Conservation (phyloP, 495 filamentous ascomycete genomes). For the Tuber umbilicatum region DNA sequence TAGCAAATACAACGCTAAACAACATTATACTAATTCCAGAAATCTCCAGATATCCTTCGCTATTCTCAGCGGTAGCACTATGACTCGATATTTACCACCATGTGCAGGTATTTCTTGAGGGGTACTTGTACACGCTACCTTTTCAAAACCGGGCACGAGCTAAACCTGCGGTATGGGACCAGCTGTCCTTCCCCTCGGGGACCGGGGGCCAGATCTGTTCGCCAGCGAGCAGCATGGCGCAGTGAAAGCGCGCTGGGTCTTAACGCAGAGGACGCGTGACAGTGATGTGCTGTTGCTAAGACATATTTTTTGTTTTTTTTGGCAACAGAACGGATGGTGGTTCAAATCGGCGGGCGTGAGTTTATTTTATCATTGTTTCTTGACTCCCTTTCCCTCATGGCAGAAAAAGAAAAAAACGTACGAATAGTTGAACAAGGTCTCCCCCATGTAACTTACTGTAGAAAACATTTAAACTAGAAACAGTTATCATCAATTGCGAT, state of each 20-base stretch:
- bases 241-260: constrained; percentile 47
- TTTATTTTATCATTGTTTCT: not conserved
- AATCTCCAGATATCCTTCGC: too few relatives aligned
- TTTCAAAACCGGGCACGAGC: not conserved
- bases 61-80: too few relatives aligned
- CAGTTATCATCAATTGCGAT: not conserved
- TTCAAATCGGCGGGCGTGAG: not conserved
- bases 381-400: not conserved
- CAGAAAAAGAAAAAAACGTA: too few relatives aligned
- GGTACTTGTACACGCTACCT: too few relatives aligned
- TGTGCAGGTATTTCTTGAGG: too few relatives aligned
- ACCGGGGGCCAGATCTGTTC: not conserved
- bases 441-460: not conserved
- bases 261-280: constrained; percentile 51
- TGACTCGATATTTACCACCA: too few relatives aligned
- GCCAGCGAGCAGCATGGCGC: constrained; percentile 40
- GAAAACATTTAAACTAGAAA: not conserved
- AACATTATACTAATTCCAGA: too few relatives aligned
- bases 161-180: not conserved
- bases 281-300: constrained; percentile 49
- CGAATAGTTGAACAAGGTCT: not conserved
- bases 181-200: not conserved
- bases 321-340: not conserved
- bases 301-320: not conserved
- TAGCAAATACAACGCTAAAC: too few relatives aligned